These are phyloP conservation scores for Mycosphaerella sp. DNA, from an alignment of 2,329 filamentous ascomycete species.

Conservation along the genomic window DNA sequence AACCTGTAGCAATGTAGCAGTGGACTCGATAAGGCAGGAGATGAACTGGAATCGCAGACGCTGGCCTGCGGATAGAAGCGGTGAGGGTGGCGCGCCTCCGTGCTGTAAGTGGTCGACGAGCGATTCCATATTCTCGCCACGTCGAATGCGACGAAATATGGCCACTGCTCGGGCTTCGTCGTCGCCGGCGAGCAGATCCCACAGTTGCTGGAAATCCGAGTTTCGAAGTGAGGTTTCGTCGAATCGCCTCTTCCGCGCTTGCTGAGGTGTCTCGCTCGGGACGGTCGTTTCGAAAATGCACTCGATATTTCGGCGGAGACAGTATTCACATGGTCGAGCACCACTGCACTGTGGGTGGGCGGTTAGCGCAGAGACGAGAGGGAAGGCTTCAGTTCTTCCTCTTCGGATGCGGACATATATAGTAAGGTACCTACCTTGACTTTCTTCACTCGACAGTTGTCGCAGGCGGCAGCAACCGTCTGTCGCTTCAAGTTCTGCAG, in stretches of 20 bases:
- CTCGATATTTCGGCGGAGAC: conserved; percentile 2
- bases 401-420: too few species aligned
- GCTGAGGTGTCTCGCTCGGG: conserved; percentile 6
- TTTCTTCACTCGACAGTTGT: conserved; percentile 7
- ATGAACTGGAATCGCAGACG: background rate
- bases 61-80: background rate
- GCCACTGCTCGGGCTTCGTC: conserved; percentile 2
- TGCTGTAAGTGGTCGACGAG: conserved; percentile 1
- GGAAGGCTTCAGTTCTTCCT: too few species aligned
- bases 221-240: background rate
- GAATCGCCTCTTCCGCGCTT: conserved; percentile 3
- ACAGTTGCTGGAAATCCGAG: conserved; percentile 4
- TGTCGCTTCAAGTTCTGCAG: conserved; percentile 10
- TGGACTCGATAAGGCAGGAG: conserved; percentile 6
- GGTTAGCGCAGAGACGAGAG: background rate
- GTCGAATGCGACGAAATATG: conserved; percentile 6
- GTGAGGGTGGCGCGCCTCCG: background rate
- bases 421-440: conserved; percentile 1
- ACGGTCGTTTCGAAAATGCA: conserved; percentile 6
- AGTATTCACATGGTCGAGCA: conserved; percentile 4
- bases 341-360: conserved; percentile 1
- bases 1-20: conserved; percentile 1
- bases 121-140: conserved; percentile 3
- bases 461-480: conserved; percentile 4
- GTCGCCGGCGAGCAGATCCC: conserved; percentile 2